Percentiles rank a stretch among this genome's conserved stretches.
phyloP scores from a whole-genome alignment of 106 monocot genomes.

The Platanthera zijinensis region DNA sequence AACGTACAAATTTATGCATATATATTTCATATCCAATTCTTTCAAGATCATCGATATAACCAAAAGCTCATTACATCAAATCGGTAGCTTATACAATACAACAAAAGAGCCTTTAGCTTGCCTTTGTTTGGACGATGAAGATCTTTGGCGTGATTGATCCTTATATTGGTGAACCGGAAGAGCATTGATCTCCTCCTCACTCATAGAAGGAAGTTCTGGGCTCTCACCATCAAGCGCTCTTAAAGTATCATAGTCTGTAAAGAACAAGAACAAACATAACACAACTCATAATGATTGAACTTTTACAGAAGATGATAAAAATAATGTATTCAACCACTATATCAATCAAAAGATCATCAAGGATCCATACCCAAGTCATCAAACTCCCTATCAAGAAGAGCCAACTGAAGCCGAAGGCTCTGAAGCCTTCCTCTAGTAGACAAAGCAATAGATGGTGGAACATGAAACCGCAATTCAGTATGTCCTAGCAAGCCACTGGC shows the following conservation, averaged over 20 bases:
- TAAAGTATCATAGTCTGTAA: conserved; percentile 86
- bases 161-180: conserved; percentile 92
- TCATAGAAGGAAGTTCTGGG: conserved; percentile 76
- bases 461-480: conserved; percentile 71
- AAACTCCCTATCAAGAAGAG: conserved; percentile 86
- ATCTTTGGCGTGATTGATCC: conserved; percentile 25
- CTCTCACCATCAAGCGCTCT: conserved; percentile 76
- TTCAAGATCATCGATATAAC: not conserved
- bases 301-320: not conserved
- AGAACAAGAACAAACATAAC: not conserved
- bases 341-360: not conserved
- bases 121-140: conserved; percentile 33
- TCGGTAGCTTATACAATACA: not conserved
- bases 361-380: conserved; percentile 61
- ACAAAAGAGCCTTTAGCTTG: conserved; percentile 15
- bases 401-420: conserved; percentile 78
- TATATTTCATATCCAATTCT: not conserved
- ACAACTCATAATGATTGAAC: not conserved
- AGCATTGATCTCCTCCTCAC: conserved; percentile 93
- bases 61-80: not conserved
- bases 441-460: conserved; percentile 61
- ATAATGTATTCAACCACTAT: not conserved
- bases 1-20: not conserved
- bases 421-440: conserved; percentile 38
- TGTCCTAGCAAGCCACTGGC: conserved; percentile 72